A percentile compares a stretch with the other conserved stretches of the same genome.
These are phyloP conservation scores for Dorcoceras hygrometricum DNA, from an alignment of 257 asterid species.

Conservation along the genomic window DNA sequence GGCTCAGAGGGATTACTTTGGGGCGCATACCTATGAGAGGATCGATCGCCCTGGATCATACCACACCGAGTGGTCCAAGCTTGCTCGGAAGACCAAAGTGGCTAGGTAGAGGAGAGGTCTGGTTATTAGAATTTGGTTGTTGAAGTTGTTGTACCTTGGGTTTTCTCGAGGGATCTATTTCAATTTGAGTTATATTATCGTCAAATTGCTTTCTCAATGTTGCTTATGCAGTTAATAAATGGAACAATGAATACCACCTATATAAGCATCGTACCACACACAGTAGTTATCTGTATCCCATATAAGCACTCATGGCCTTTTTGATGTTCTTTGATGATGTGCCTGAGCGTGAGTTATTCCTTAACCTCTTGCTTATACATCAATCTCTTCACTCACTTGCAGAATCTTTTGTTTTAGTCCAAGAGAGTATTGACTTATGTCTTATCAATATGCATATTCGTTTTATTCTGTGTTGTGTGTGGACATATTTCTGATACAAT, in stretches of 20 bases:
- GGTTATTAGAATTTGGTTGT: conserved; percentile 28
- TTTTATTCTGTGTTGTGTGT: no score
- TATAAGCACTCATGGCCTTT: not conserved
- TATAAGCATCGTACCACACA: conserved; percentile 9
- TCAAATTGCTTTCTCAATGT: conserved; percentile 34
- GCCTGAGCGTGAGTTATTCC: no score
- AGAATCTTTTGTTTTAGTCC: no score
- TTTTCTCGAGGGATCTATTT: conserved; percentile 31
- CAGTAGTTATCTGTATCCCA: no score
- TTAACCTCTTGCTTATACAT: no score
- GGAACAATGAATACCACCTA: conserved; percentile 30
- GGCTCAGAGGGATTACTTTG: conserved; percentile 93
- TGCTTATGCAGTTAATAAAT: conserved; percentile 51
- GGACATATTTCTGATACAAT: no score
- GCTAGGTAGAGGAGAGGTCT: conserved; percentile 26
- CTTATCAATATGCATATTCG: no score
- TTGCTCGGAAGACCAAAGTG: conserved; percentile 57
- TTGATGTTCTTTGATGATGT: not conserved
- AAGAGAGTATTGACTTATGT: no score
- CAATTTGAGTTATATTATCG: conserved; percentile 35
- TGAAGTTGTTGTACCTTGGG: conserved; percentile 29
- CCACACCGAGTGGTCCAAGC: conserved; percentile 96
- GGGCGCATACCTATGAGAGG: conserved; percentile 95
- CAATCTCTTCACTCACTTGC: no score
- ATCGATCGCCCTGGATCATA: conserved; percentile 58